Conservation (phyloP, 352 stramenopile species). For the Pythium utonaiense region DNA sequence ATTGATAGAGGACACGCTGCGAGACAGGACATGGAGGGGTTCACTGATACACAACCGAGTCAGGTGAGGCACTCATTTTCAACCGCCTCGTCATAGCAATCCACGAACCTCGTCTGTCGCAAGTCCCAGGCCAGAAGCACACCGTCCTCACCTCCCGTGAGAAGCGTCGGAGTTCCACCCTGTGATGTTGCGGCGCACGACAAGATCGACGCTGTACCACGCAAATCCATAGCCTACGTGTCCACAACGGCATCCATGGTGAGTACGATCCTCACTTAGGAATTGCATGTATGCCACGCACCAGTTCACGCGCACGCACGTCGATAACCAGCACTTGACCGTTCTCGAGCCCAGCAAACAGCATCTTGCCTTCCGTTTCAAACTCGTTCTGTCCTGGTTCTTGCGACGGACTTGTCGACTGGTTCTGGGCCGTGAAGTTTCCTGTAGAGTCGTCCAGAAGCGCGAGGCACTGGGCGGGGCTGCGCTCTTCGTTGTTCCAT, state of each 20-base stretch:
- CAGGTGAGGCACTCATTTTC: not conserved
- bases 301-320: slow-evolving; percentile 42
- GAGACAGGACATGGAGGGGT: slow-evolving; percentile 48
- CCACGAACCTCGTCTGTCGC: slow-evolving; percentile 37
- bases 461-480: slow-evolving; percentile 46
- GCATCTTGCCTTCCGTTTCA: slow-evolving; percentile 58
- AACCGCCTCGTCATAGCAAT: not conserved
- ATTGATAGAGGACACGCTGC: slow-evolving; percentile 49
- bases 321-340: slow-evolving; percentile 59
- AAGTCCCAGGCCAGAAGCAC: slow-evolving; percentile 60
- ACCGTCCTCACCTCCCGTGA: slow-evolving; percentile 65
- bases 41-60: slow-evolving; percentile 20
- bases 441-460: slow-evolving; percentile 31
- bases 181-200: slow-evolving; percentile 14
- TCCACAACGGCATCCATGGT: too few relatives aligned
- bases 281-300: too few relatives aligned
- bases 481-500: slow-evolving; percentile 59
- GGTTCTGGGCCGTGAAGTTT: not conserved
- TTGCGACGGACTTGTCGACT: too few relatives aligned
- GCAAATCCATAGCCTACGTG: slow-evolving; percentile 12
- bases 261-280: too few relatives aligned
- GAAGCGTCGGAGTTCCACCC: slow-evolving; percentile 28
- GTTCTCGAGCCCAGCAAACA: slow-evolving; percentile 65
- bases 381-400: slow-evolving; percentile 25
- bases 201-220: slow-evolving; percentile 1